A percentile compares a stretch with the other conserved stretches of the same genome.
These are phyloP conservation scores for Macrolepiota fuliginosa DNA, from an alignment of 768 basidiomycete species.

Conservation along the genomic window DNA sequence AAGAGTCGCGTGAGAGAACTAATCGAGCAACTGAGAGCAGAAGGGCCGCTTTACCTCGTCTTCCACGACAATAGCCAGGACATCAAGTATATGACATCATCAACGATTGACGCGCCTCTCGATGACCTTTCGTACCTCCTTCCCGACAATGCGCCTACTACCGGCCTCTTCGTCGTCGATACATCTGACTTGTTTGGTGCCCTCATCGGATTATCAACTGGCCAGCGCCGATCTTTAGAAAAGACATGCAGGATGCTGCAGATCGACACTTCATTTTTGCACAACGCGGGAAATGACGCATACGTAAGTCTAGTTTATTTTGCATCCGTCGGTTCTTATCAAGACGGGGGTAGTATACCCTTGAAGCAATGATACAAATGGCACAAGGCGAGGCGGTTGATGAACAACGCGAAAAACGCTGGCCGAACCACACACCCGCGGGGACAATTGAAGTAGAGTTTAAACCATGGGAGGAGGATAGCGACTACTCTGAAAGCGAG, in stretches of 20 bases:
- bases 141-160: conserved; percentile 51
- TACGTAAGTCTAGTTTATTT: conserved; percentile 45
- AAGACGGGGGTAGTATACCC: conserved; percentile 53
- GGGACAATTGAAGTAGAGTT: conserved; percentile 54
- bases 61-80: conserved; percentile 82
- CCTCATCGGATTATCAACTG: conserved; percentile 57
- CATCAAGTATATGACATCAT: conserved; percentile 66
- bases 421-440: conserved; percentile 59
- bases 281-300: conserved; percentile 89
- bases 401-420: conserved; percentile 72
- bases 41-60: conserved; percentile 71
- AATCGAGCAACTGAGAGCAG: conserved; percentile 32
- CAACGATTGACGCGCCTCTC: conserved; percentile 55
- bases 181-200: conserved; percentile 75
- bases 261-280: conserved; percentile 52
- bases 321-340: neutral
- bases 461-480: conserved; percentile 58
- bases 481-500: conserved; percentile 45
- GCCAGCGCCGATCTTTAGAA: conserved; percentile 54
- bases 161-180: conserved; percentile 65
- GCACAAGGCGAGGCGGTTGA: conserved; percentile 72
- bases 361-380: conserved; percentile 67
- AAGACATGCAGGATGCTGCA: conserved; percentile 64
- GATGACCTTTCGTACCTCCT: conserved; percentile 50
- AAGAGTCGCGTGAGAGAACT: conserved; percentile 49